Evolutionary conservation across 2,329 filamentous ascomycete species (phyloP), one percentile per base, ranked within the genome.

Genomic region (Tolypocladium paradoxum): DNA sequence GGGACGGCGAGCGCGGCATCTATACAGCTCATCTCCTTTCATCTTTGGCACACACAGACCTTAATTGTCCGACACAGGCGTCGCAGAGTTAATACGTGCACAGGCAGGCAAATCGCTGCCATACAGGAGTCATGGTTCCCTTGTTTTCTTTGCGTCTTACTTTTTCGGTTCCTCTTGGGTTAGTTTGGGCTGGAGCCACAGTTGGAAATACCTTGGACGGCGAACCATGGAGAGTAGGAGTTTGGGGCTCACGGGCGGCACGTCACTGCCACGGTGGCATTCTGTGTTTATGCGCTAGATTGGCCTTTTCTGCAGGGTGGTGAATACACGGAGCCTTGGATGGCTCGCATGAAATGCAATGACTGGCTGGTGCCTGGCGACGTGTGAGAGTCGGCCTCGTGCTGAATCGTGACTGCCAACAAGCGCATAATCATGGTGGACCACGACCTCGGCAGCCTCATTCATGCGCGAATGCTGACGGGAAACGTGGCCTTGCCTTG

Each of bases 61-160:
- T 48, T 51, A 55, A 51, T 49, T 35, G 45, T 53, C 51, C 51
- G 35, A 47, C 49, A 53, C 36, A 31, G 54, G 48, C 51, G 48
- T 46, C 51, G 22, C 48, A 48, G 43, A 51, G 43, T 37, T 46
- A 53, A 50, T n/a, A 51, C 36, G 51, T 48, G 48, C 20, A 48
- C 43, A 49, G 48, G 37, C 43, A 49, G 48, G 37, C 48, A 40
- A 24, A 43, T 48, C 38, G 48, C 37, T 24, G 43, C 24, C n/a
- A 50, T 33, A 27, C 37, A 45, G 36, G 48, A 40, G 38, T 22
- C n/a, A 35, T 24, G 48, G 48, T 53, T 45, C 22, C 27, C 16
- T 22, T 29, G 33, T 33, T 48, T 35, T n/a, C 7, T 51, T 52
- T 54, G 34, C 36, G 22, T 43, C 37, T 50, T 33, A 20, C 31